Percentiles rank a stretch among this genome's conserved stretches.
phyloP scores from a whole-genome alignment of 2,329 filamentous ascomycete genomes.

The Hypocreales sp. region DNA sequence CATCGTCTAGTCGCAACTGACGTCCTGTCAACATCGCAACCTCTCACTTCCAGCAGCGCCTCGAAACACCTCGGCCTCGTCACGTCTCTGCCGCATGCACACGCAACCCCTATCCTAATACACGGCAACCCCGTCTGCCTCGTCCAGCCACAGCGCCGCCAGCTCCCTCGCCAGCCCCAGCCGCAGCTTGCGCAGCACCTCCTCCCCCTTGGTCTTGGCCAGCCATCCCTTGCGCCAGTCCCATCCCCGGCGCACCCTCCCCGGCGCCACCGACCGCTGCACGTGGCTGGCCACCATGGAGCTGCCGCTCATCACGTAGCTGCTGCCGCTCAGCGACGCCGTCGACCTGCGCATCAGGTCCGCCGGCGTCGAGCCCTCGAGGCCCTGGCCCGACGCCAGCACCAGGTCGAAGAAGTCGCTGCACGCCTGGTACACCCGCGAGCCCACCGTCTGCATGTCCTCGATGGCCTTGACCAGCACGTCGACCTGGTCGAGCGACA shows the following conservation, averaged over 20 bases:
- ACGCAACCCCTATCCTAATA: no score
- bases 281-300: slow-evolving; percentile 52
- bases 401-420: slow-evolving; percentile 68
- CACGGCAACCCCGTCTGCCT: slow-evolving; percentile 40
- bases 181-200: slow-evolving; percentile 59
- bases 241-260: slow-evolving; percentile 47
- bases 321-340: slow-evolving; percentile 37
- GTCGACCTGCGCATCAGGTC: slow-evolving; percentile 49
- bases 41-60: no score
- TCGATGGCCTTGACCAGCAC: slow-evolving; percentile 62
- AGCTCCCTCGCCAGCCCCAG: slow-evolving; percentile 61
- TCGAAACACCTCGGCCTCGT: no score
- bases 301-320: slow-evolving; percentile 58
- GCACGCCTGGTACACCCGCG: slow-evolving; percentile 56
- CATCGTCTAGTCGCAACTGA: no score
- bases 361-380: slow-evolving; percentile 45
- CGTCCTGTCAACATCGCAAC: no score
- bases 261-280: slow-evolving; percentile 42
- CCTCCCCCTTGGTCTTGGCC: slow-evolving; percentile 44
- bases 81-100: no score
- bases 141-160: slow-evolving; percentile 51
- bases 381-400: slow-evolving; percentile 50
- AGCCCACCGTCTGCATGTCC: slow-evolving; percentile 61
- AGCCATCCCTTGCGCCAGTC: slow-evolving; percentile 69
- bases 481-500: slow-evolving; percentile 60